A percentile compares a stretch with the other conserved stretches of the same genome.
These are phyloP conservation scores for Teunomyces cretensis DNA, from an alignment of 805 yeast genomes.

Conservation along the genomic window DNA sequence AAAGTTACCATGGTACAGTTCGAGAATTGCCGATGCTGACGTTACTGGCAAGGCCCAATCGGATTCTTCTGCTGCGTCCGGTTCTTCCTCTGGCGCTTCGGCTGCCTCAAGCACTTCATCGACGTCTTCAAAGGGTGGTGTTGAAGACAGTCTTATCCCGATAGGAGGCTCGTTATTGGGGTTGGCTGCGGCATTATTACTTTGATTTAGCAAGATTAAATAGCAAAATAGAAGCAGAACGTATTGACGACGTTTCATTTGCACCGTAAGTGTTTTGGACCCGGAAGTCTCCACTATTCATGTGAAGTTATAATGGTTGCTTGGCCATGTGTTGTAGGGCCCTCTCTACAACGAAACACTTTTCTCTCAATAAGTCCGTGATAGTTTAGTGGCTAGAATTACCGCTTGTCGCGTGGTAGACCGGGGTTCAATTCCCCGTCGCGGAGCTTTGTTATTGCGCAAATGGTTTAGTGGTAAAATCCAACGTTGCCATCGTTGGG, in stretches of 20 bases:
- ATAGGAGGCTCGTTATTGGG: no score
- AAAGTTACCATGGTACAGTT: constrained; percentile 16
- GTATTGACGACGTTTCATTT: no score
- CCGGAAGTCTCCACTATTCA: no score
- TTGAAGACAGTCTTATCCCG: no score
- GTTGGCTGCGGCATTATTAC: no score
- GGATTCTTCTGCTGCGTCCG: constrained; percentile 4
- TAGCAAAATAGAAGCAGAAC: no score
- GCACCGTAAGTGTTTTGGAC: no score
- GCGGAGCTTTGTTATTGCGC: constrained; percentile 13
- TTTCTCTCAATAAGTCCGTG: constrained; percentile 9
- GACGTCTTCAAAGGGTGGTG: background rate
- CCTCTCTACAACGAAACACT: no score
- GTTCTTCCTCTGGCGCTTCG: constrained; percentile 10
- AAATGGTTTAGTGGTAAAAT: constrained; percentile 11
- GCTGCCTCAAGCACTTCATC: constrained; percentile 1
- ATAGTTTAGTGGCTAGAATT: constrained; percentile 18
- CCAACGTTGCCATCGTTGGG: constrained; percentile 12
- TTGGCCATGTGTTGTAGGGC: no score
- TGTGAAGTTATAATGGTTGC: no score
- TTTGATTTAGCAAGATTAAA: no score
- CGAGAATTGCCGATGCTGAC: constrained; percentile 6
- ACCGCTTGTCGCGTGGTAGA: constrained; percentile 18
- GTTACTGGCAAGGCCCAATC: no score
- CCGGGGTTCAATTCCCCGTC: constrained; percentile 20